Evolutionary conservation across 768 basidiomycete genomes (phyloP).

Genomic region (Leccinum aurantiacum): DNA sequence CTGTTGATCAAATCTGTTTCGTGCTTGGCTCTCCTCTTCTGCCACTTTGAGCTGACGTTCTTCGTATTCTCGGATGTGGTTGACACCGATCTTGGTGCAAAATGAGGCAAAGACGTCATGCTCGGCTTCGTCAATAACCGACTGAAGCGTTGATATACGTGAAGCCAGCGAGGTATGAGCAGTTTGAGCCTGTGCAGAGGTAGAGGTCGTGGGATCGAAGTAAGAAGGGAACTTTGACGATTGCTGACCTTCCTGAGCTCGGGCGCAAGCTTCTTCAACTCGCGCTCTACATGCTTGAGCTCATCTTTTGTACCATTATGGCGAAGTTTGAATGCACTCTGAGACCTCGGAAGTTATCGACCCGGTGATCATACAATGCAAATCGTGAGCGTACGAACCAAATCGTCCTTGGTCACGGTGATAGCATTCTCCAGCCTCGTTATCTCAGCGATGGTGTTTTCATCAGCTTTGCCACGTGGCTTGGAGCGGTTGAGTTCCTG

Average conservation of each 20-base stretch:
- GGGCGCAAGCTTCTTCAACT: constrained; percentile 63
- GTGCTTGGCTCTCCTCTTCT: constrained; percentile 83
- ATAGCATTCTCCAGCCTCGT: constrained; percentile 74
- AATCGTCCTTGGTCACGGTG: constrained; percentile 75
- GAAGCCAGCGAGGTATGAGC: constrained; percentile 52
- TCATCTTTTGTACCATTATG: constrained; percentile 82
- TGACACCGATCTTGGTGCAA: constrained; percentile 75
- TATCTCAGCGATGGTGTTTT: constrained; percentile 73
- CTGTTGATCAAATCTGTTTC: constrained; percentile 81
- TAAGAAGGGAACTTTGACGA: background rate
- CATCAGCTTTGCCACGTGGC: constrained; percentile 82
- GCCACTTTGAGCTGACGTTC: constrained; percentile 86
- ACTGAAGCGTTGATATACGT: constrained; percentile 55
- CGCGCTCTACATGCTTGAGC: constrained; percentile 74
- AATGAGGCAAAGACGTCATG: constrained; percentile 76
- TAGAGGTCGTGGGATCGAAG: background rate
- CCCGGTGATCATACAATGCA: too few relatives aligned
- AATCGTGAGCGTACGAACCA: constrained; percentile 47
- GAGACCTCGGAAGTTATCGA: constrained; percentile 5
- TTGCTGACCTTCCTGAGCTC: constrained; percentile 66
- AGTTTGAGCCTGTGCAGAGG: constrained; percentile 46
- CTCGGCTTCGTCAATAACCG: constrained; percentile 73
- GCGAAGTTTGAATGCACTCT: constrained; percentile 77
- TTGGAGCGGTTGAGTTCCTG: constrained; percentile 83
- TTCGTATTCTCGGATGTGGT: constrained; percentile 90